These are phyloP conservation scores for Lathyrus sativus DNA, from an alignment of 306 rosid genomes.

Conservation along the genomic window DNA sequence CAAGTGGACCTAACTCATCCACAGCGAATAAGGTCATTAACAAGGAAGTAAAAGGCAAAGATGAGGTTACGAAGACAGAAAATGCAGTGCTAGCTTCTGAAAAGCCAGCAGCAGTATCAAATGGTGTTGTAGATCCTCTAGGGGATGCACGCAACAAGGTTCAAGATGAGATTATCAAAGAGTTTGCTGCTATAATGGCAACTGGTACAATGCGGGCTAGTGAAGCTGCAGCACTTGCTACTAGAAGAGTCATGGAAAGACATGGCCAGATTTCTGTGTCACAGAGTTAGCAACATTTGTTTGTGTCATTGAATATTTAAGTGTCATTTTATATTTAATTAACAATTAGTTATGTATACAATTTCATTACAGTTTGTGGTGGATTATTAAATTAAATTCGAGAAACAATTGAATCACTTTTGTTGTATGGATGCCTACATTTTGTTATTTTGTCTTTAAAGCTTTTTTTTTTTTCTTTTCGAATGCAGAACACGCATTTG, in stretches of 20 bases:
- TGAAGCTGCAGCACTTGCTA: slow-evolving; percentile 94
- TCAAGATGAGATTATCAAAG: slow-evolving; percentile 80
- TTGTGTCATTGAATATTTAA: neutral
- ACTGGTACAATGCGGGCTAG: slow-evolving; percentile 89
- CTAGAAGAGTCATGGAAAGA: slow-evolving; percentile 86
- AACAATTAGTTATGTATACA: neutral
- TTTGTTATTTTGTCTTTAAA: neutral
- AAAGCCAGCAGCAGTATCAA: slow-evolving; percentile 23
- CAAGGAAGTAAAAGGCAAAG: slow-evolving; percentile 25
- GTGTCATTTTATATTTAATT: neutral
- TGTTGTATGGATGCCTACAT: neutral
- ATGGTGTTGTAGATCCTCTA: slow-evolving; percentile 59
- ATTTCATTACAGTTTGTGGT: slow-evolving; percentile 3
- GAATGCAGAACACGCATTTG: too few species aligned
- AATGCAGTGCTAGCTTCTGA: slow-evolving; percentile 35
- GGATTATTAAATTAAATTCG: neutral
- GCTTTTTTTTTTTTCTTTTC: too few species aligned
- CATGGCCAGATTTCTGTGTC: slow-evolving; percentile 61
- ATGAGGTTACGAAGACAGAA: slow-evolving; percentile 31
- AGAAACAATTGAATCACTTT: neutral
- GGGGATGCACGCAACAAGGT: slow-evolving; percentile 79
- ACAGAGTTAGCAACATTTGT: slow-evolving; percentile 45
- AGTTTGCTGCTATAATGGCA: slow-evolving; percentile 87
- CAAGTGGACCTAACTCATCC: slow-evolving; percentile 28
- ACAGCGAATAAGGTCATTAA: neutral